Evolutionary conservation across 306 rosid species (phyloP), one percentile per base, ranked within the genome.

Genomic region (Gleditsia sinensis): DNA sequence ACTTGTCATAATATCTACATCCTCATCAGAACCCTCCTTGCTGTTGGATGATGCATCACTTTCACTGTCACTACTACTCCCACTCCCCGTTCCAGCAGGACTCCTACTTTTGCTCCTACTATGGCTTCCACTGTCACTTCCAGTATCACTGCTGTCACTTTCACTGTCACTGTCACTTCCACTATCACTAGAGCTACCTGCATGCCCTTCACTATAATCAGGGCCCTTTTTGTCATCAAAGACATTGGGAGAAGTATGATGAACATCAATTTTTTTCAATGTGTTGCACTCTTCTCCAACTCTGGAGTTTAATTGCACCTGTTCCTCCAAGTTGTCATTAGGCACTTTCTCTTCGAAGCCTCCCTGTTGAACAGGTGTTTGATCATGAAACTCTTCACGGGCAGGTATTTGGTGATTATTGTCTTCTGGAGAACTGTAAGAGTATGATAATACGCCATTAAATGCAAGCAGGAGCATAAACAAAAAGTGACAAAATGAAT

Each of bases 1-100:
- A 79, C 98, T 91, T n/a, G 93, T 88, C 96, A 95, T 84, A 65
- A 95, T 95, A 83, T 95, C 93, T 54, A 95, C 96, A 71, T 95
- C 99, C 93, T 80, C 97, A 66, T 95, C 99, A 73, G 97, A 90
- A 74, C 81, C 99, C 78, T 88, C 88, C 83, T 90, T 86, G 83
- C 99, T 88, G 78, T 90, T 95, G 66, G 95, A 87, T 76, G 99
- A 90, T 32, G 88, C 88, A 27, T 92, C 99, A 34, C 96, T 95
- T 81, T 92, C 99, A 69, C 98, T 92, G 74, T 94, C 98, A 54
- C 93, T 90, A 56, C 94, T 92, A 80, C 97, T 94, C 75, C 87
- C 92, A 71, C 96, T 91, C 80, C 88, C 88, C 42, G 91, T 85
- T 71, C 88, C 90, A 53, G 80, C 76, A 5, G 94, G 96, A 76